Base-by-base conservation (phyloP, 805 yeast species). In the Lipomyces orientalis region DNA sequence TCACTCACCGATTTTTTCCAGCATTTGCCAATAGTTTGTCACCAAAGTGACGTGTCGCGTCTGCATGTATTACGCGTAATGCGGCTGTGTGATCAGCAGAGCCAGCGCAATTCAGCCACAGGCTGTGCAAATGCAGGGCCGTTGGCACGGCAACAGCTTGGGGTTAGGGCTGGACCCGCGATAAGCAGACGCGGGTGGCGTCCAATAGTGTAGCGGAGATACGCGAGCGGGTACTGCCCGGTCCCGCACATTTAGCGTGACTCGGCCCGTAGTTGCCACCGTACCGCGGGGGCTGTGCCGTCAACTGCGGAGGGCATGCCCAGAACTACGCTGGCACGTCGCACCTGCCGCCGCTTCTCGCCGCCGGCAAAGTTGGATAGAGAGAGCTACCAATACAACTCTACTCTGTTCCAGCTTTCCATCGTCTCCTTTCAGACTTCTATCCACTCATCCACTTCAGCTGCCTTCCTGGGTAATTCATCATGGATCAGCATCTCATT, bases 401-500 rank as follows among this genome's bases (percentile, higher is more conserved):
- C 22, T 43, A 6, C n/a, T 19, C 22, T 43, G 49, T 43, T 43
- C 49, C 49, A 43, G n/a, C 49, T 37, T 12, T 12, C 43, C 43
- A 37, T 37, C 43, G 10, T 37, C 43, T 37, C 43, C n/a, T 43
- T n/a, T n/a, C 25, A 43, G 49, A 16, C 22, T 8, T 43, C 22
- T 19, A 43, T 43, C n/a, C 55, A 19, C 22, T 22, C 55, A 25
- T 25, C 29, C 55, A 31, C 16, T 25, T 16, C 34, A 31, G 34
- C 55, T 52, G 31, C 34, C 34, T 52, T 25, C 34, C 55, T 22
- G 14, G 34, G 34, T 52, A 52, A 19, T 52, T 46, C 57, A 56
- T 63, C 54, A 73, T 73, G 75, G 75, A 73, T 64, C 75, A 73
- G 65, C 75, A 73, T 56, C 75, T 73, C 55, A 73, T 73, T 60